Evolutionary conservation across 2,329 filamentous ascomycete genomes (phyloP), one percentile per base, ranked within the genome.

Genomic region (Nothomitra cinnamomea): DNA sequence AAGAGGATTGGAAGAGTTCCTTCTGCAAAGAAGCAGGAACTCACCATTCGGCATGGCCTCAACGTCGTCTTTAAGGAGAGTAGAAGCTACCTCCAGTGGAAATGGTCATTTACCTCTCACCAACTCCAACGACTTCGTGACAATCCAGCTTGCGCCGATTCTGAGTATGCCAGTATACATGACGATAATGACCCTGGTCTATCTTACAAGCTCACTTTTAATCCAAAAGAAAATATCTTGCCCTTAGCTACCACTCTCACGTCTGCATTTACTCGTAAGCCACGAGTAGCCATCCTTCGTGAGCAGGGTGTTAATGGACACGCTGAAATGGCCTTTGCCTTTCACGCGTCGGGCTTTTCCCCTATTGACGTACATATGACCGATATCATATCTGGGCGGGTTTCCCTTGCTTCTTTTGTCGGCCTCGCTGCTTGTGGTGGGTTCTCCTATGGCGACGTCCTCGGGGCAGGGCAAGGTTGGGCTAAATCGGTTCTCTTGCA

Each of bases 311-410:
- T 95, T 60, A 96, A 98, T 69, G 87, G 89, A 42, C 80, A 95
- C 62, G 82, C 87, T n/a, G 92, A 98, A 67, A 94, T 98, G 87
- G 92, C 92, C 1, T 96, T 94, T 63, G 88, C 89, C 50, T 96
- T 96, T 75, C 82, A 84, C 59, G 81, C 82, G 36, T 90, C 92
- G 43, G 90, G 90, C 38, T 96, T 96, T 70, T 83, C 88, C 51
- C 80, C 89, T 13, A 79, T 96, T 48, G 90, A 98, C 63, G 83
- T 96, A 1, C 90, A 95, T 74, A 96, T 98, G 92, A 92, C 85
- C 2, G 90, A 96, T 61, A 75, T 84, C 50, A 82, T 96, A 54
- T 80, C 87, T 22, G 80, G 79, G 10, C 83, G 85, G 15, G 80
- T 86, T 57, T 88, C 86, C 0, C 80, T 98, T 7, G 76, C 82